Conservation (phyloP, 306 rosid genomes). For the Boehmeria nivea region DNA sequence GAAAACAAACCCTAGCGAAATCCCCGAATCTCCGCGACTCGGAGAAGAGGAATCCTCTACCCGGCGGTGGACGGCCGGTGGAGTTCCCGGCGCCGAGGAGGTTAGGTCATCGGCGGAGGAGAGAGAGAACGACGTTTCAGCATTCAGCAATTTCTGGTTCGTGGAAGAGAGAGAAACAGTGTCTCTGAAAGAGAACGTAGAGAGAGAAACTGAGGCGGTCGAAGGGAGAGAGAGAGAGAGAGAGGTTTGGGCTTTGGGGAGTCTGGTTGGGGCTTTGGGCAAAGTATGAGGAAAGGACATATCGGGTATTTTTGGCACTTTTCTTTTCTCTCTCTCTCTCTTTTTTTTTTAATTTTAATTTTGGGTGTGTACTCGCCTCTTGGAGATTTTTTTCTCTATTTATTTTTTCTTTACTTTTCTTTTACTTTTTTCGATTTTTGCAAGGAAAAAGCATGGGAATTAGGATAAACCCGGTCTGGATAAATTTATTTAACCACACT, state of each 20-base stretch:
- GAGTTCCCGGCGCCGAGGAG: constrained; percentile 34
- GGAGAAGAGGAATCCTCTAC: constrained; percentile 20
- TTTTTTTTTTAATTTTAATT: neutral
- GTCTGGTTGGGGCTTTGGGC: constrained; percentile 7
- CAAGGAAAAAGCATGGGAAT: too few species aligned
- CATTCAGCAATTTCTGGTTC: constrained; percentile 28
- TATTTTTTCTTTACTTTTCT: neutral
- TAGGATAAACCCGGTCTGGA: too few species aligned
- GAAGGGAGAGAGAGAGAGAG: constrained; percentile 24
- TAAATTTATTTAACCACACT: too few species aligned
- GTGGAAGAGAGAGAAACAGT: constrained; percentile 23
- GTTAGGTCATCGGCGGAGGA: constrained; percentile 36
- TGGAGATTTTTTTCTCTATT: too few species aligned
- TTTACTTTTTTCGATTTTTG: too few species aligned
- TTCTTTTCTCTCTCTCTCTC: too few species aligned
- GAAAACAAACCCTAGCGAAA: constrained; percentile 53
- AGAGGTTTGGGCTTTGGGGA: constrained; percentile 23
- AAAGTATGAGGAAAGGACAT: constrained; percentile 21
- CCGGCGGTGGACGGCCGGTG: constrained; percentile 28
- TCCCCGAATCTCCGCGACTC: constrained; percentile 36
- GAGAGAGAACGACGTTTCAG: constrained; percentile 8
- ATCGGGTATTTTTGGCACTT: constrained; percentile 29
- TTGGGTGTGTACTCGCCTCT: neutral
- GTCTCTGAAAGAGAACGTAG: constrained; percentile 10
- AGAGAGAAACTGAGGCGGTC: constrained; percentile 42